Base-by-base conservation (phyloP, 768 basidiomycete genomes). In the Pisolithus albus region DNA sequence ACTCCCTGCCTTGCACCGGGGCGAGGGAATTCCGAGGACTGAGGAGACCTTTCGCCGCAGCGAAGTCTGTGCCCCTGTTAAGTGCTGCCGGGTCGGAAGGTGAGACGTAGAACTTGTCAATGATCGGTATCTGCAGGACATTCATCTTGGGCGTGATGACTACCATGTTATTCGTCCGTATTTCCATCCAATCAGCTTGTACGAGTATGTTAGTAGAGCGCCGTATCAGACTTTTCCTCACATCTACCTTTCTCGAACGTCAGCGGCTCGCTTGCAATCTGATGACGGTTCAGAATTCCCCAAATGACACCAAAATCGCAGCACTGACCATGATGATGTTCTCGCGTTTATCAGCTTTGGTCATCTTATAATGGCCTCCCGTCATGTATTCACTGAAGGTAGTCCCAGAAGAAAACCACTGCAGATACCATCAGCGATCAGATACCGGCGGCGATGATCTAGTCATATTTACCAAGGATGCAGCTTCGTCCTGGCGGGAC, bases 111-210 rank as follows among this genome's bases (percentile, higher is more conserved):
- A 83, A 95, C 65, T 92, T 84, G 75, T 97, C 93, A 42, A 89
- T 72, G 62, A 98, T 96, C 2, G 95, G 95, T 57, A 95, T 90
- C 65, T 95, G 92, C 18, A 97, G 50, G 23, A 96, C 68, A 64
- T 97, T 97, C 82, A 95, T 92, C 75, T 92, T 92, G 37, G 90
- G 89, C 0, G 95, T 98, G 59, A 97, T 88, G 46, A 96, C 84
- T 21, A 92, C 85, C 86, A 97, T 88, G 56, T 90, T 84, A 67
- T 99, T 97, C 11, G 92, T 95, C 65, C 87, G 88, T 61, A 99
- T 94, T 68, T 97, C 96, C 86, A 97, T 94, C 96, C 96, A 99
- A 66, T 99, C 96, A 47, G 92, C 91, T 67, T 30, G 46, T 16
- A 38, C 32, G 24, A 21, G 7, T 8, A 15, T 34, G 40, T 43